phyloP scores from a whole-genome alignment of 2,329 filamentous ascomycete species.

The Monilinia polystroma region DNA sequence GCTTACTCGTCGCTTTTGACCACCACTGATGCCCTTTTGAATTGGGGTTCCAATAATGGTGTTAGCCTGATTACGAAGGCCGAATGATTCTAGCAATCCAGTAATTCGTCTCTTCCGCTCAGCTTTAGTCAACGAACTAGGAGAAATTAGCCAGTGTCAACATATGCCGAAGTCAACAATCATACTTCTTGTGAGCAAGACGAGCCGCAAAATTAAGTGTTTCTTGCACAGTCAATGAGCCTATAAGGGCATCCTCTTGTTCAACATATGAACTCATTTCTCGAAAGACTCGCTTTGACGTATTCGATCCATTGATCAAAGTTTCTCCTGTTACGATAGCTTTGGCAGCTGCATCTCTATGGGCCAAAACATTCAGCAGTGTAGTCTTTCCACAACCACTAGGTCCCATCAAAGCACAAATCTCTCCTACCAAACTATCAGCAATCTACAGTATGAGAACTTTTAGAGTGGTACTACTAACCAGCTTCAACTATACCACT shows the following conservation, averaged over 20 bases:
- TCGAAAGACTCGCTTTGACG: constrained; percentile 57
- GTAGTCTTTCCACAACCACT: constrained; percentile 77
- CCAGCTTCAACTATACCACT: constrained; percentile 64
- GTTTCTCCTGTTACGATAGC: constrained; percentile 55
- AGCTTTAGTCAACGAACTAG: constrained; percentile 45
- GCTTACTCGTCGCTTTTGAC: constrained; percentile 78
- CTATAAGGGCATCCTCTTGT: constrained; percentile 83
- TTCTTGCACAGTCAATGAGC: constrained; percentile 75
- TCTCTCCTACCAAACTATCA: constrained; percentile 52
- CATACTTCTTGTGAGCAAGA: constrained; percentile 57
- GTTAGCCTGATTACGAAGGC: constrained; percentile 65
- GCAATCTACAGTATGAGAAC: not conserved
- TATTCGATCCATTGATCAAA: constrained; percentile 60
- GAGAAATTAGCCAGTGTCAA: constrained; percentile 1
- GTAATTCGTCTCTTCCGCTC: constrained; percentile 64
- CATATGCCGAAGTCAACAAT: not conserved
- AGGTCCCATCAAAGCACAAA: constrained; percentile 81
- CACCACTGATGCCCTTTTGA: constrained; percentile 78
- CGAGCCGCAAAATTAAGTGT: constrained; percentile 76
- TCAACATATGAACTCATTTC: constrained; percentile 76
- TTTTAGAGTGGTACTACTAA: constrained; percentile 34
- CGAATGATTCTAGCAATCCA: constrained; percentile 68
- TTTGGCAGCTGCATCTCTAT: constrained; percentile 52
- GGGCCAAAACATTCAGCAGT: constrained; percentile 75
- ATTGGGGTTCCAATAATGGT: constrained; percentile 79